Evolutionary conservation across 2,329 filamentous ascomycete genomes (phyloP).

Genomic region (Fusarium sp.): DNA sequence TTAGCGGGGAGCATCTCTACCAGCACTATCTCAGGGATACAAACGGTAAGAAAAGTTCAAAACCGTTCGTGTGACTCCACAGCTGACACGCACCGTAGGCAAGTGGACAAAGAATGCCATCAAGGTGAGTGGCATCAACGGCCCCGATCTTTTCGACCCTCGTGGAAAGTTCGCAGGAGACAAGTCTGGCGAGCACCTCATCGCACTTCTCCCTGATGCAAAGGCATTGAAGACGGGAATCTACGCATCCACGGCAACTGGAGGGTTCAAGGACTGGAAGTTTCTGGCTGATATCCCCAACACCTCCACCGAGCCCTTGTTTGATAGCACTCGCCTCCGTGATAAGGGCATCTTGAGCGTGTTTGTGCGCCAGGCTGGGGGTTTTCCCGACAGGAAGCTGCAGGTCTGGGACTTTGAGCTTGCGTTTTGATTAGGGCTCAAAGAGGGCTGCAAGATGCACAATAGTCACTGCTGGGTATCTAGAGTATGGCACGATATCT

Average conservation of each 20-base stretch:
- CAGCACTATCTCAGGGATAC: conserved; percentile 26
- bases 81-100: background rate
- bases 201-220: conserved; percentile 17
- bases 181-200: conserved; percentile 14
- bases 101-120: conserved; percentile 32
- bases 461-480: background rate
- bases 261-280: conserved; percentile 21
- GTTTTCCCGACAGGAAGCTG: conserved; percentile 20
- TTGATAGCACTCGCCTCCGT: conserved; percentile 15
- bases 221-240: background rate
- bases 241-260: conserved; percentile 17
- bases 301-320: conserved; percentile 24
- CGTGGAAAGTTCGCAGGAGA: conserved; percentile 33
- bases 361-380: conserved; percentile 21
- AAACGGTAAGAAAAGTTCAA: background rate
- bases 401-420: conserved; percentile 37
- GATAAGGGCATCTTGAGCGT: conserved; percentile 21
- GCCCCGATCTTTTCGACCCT: conserved; percentile 28
- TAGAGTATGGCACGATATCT: background rate
- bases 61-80: fast-evolving
- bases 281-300: conserved; percentile 22
- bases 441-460: background rate
- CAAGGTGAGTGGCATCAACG: conserved; percentile 15
- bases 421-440: background rate
- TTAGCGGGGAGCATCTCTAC: conserved; percentile 20